Evolutionary conservation across 2,329 filamentous ascomycete genomes (phyloP).

Genomic region (Fusarium pininemorale): DNA sequence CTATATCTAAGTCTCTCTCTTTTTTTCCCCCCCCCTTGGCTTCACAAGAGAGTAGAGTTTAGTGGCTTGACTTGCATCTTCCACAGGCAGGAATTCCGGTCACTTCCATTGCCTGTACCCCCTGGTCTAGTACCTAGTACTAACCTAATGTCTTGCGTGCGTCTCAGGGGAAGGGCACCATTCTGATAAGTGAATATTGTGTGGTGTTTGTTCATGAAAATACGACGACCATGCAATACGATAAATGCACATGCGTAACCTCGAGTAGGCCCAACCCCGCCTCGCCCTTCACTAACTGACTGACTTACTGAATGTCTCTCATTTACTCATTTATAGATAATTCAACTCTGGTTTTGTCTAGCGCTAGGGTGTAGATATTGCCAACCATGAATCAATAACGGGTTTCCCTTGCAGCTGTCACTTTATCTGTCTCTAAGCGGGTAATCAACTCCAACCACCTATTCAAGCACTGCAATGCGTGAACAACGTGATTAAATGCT

Average conservation of each 20-base stretch:
- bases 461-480: background rate
- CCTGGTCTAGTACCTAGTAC: background rate
- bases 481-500: background rate
- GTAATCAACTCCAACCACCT: background rate
- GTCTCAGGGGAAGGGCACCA: conserved; percentile 4
- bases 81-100: background rate
- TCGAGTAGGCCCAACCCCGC: conserved; percentile 12
- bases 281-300: background rate
- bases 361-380: background rate
- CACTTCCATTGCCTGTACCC: background rate
- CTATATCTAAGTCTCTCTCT: background rate
- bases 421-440: background rate
- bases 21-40: background rate
- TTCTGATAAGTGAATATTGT: conserved; percentile 30
- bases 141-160: conserved; percentile 9
- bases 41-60: background rate
- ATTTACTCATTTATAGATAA: background rate
- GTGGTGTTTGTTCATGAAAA: background rate
- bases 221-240: conserved; percentile 3
- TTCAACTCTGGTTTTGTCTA: background rate
- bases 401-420: background rate
- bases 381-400: conserved; percentile 1
- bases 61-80: background rate
- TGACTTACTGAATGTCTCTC: background rate
- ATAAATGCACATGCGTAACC: conserved; percentile 8